Percentiles rank a stretch among this genome's conserved stretches.
These are phyloP conservation scores for Magnolia sinica DNA, from an alignment of 164 flowering plant genomes.

Conservation along the genomic window DNA sequence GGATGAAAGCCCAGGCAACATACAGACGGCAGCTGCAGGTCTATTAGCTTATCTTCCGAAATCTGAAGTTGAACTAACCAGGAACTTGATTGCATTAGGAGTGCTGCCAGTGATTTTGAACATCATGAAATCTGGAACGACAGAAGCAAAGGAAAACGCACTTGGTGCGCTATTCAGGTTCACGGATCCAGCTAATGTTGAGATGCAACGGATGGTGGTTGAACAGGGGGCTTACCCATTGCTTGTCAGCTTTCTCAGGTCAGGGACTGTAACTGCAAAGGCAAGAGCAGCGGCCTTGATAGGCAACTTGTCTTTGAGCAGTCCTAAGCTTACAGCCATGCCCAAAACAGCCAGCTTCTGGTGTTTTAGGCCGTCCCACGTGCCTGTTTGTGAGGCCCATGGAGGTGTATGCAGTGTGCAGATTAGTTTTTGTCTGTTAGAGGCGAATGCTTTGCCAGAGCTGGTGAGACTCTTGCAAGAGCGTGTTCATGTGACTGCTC, in stretches of 20 bases:
- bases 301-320: constrained; percentile 55
- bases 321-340: constrained; percentile 28
- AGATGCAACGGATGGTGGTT: constrained; percentile 47
- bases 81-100: constrained; percentile 42
- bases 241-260: constrained; percentile 39
- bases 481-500: constrained; percentile 44
- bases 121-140: constrained; percentile 36
- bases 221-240: constrained; percentile 48
- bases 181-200: constrained; percentile 52
- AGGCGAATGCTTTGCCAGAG: constrained; percentile 54
- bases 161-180: constrained; percentile 64
- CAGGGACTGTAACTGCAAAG: constrained; percentile 44
- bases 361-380: constrained; percentile 28
- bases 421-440: constrained; percentile 52
- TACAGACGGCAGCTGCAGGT: constrained; percentile 64
- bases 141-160: constrained; percentile 68
- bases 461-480: constrained; percentile 46
- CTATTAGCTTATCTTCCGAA: constrained; percentile 65
- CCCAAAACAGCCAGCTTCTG: constrained; percentile 25
- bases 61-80: constrained; percentile 48
- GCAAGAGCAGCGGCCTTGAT: constrained; percentile 66
- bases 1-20: constrained; percentile 34
- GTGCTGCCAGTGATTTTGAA: constrained; percentile 43
- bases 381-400: constrained; percentile 43
- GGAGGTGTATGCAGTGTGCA: constrained; percentile 45